Percentiles rank a stretch among this genome's conserved stretches.
phyloP scores from a whole-genome alignment of 139 green algal genomes.

The Astrephomene gubernaculifera region DNA sequence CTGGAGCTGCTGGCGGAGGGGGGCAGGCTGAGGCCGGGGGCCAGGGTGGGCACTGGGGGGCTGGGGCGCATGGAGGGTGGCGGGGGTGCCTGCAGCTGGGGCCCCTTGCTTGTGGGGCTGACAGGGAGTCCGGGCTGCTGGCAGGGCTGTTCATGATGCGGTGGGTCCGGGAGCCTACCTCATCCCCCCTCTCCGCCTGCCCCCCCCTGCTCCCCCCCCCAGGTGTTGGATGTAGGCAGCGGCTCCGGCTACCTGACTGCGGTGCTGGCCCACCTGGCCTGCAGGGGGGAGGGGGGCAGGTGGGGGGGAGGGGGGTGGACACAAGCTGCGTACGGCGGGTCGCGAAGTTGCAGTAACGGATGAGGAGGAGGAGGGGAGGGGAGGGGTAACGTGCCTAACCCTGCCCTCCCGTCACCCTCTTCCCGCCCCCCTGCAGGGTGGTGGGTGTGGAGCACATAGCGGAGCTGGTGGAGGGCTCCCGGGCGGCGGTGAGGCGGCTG shows the following conservation, averaged over 20 bases:
- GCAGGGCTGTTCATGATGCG: not conserved
- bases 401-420: not conserved
- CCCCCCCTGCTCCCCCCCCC: not conserved
- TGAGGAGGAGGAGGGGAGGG: not conserved
- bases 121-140: not conserved
- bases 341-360: no score
- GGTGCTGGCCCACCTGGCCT: conserved; percentile 77
- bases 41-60: conserved; percentile 4
- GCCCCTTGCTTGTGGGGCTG: not conserved
- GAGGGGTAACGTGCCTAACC: not conserved
- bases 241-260: conserved; percentile 85
- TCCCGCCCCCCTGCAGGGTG: not conserved
- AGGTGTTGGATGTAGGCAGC: conserved; percentile 87
- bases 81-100: not conserved
- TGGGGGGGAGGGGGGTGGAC: conserved; percentile 51
- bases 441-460: conserved; percentile 53
- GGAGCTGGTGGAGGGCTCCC: conserved; percentile 60
- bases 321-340: not conserved
- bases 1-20: conserved; percentile 85
- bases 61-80: not conserved
- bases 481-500: not conserved
- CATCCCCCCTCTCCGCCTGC: not conserved
- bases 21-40: conserved; percentile 66
- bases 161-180: not conserved
- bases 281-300: conserved; percentile 19